phyloP scores from a whole-genome alignment of 805 yeast genomes.

The Barnettozyma populi region DNA sequence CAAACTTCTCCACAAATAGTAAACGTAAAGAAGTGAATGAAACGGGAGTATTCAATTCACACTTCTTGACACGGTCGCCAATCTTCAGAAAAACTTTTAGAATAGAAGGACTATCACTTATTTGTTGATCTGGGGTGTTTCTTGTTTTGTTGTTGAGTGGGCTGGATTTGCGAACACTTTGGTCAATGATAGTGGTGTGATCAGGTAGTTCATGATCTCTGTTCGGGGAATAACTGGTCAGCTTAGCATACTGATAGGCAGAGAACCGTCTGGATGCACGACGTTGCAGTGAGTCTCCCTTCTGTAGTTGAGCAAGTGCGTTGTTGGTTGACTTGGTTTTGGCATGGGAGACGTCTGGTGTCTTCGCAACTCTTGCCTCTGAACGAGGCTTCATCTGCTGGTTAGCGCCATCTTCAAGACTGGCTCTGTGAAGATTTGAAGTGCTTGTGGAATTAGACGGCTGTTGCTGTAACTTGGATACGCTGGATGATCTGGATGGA shows the following conservation, averaged over 20 bases:
- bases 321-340: constrained; percentile 31
- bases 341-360: constrained; percentile 7
- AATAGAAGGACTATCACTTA: not conserved
- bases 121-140: not conserved
- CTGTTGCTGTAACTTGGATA: not conserved
- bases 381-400: not conserved
- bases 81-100: constrained; percentile 40
- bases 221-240: constrained; percentile 42
- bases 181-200: constrained; percentile 15
- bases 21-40: constrained; percentile 48
- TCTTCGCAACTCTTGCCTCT: not conserved
- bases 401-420: not conserved
- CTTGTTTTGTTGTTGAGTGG: constrained; percentile 3
- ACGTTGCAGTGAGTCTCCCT: constrained; percentile 78
- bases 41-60: constrained; percentile 26
- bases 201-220: constrained; percentile 26
- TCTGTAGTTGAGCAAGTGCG: constrained; percentile 73
- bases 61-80: constrained; percentile 51
- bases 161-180: constrained; percentile 14
- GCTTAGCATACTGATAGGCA: constrained; percentile 84
- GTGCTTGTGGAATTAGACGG: not conserved
- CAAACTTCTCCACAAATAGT: constrained; percentile 80
- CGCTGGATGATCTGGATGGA: constrained; percentile 5
- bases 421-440: not conserved
- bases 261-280: constrained; percentile 92